A percentile compares a stretch with the other conserved stretches of the same genome.
Conservation (phyloP, 1,284 basidiomycete genomes). For the Mycocalia duriaeana region DNA sequence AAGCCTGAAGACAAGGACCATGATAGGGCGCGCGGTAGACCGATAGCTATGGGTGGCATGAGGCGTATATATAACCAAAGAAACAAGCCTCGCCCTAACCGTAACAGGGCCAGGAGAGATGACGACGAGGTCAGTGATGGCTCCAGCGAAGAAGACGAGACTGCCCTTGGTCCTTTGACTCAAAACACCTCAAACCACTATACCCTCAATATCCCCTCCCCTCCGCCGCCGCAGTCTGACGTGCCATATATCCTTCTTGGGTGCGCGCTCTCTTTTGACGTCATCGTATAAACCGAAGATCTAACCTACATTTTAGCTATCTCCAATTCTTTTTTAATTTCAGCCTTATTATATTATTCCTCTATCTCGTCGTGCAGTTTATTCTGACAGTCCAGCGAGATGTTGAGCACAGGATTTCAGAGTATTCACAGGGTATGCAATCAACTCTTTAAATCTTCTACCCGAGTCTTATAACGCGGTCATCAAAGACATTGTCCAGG, state of each 20-base stretch:
- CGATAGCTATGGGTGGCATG: constrained; percentile 64
- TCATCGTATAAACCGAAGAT: no score
- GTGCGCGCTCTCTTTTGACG: constrained; percentile 34
- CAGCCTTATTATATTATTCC: constrained; percentile 77
- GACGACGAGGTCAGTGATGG: constrained; percentile 27
- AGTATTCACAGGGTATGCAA: constrained; percentile 80
- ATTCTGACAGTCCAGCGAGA: constrained; percentile 88
- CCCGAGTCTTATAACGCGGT: constrained; percentile 9
- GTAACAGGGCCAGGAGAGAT: constrained; percentile 22
- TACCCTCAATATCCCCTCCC: constrained; percentile 70
- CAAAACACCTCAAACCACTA: constrained; percentile 72
- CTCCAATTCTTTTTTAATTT: constrained; percentile 93
- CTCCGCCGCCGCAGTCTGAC: constrained; percentile 50
- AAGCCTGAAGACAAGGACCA: constrained; percentile 15
- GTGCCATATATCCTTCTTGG: constrained; percentile 75
- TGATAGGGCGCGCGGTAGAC: constrained; percentile 36
- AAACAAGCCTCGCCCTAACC: constrained; percentile 39
- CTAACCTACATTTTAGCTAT: constrained; percentile 51
- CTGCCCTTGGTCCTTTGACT: constrained; percentile 35
- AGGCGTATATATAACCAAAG: constrained; percentile 64
- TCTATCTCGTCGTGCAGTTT: constrained; percentile 84
- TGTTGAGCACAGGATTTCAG: constrained; percentile 83
- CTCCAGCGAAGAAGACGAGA: constrained; percentile 41
- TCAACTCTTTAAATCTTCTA: neutral
- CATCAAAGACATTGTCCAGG: constrained; percentile 75